Base-by-base conservation (phyloP, 805 yeast species). In the Jamesozyma piceae region DNA sequence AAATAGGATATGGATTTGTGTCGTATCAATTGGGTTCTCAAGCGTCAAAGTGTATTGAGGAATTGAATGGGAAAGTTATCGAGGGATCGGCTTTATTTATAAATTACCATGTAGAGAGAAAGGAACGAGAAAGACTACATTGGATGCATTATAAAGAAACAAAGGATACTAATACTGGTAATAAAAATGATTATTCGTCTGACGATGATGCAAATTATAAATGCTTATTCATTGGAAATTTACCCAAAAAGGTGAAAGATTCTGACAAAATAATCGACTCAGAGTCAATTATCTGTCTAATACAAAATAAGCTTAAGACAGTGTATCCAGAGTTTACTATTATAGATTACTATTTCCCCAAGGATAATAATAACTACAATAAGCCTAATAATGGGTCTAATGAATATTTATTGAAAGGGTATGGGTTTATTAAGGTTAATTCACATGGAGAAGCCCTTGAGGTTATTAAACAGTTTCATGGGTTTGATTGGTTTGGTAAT, bases 91-190 rank as follows among this genome's bases (percentile, higher is more conserved):
- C 50, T 13, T 43, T 64, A 27, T 77, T 73, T 51, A 71, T 81
- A 39, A 78, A 80, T 52, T 78, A 71, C 53, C 86, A 82, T 57
- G 71, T 80, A 37, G 79, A 82, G 38, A 75, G 78, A 50, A 71
- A 73, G 45, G 86, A 80, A 53, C 64, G 88, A 41, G 64, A 73
- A 39, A 61, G 69, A 18, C 45, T 61, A 14, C 60, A 58, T 41
- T 53, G 59, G 52, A 54, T 50, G 32, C 58, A 56, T 32, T 38
- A 53, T 37, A 72, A 72, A 43, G 62, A 72, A 44, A 73, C 68
- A 48, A 58, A 65, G 33, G 67, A 65, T n/a, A 17, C 14, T 24
- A 14, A 21, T 35, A 22, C 5, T 11, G 32, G 32, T 14, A n/a
- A 9, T n/a, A 9, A 9, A 6, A 5, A 4, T 15, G 18, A 31